Conservation (phyloP, 768 basidiomycete genomes). For the Rhodotorula babjevae region DNA sequence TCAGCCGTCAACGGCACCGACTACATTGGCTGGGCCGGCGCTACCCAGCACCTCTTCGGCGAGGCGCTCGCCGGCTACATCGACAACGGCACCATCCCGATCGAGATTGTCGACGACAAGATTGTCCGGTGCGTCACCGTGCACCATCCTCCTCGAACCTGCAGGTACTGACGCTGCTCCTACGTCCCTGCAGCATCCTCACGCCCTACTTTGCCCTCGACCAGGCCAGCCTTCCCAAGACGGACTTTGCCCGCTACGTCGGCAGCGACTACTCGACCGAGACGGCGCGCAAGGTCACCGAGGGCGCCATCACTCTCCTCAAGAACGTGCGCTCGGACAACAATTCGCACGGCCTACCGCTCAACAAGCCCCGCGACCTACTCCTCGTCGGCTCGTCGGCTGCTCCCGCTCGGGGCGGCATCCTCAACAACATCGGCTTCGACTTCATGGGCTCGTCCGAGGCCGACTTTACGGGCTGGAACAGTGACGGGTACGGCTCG, state of each 20-base stretch:
- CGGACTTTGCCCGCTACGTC: not conserved
- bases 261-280: not conserved
- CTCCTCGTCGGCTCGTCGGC: conserved; percentile 15
- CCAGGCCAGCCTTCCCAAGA: not conserved
- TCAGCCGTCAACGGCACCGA: conserved; percentile 12
- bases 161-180: no score
- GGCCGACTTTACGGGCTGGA: not conserved
- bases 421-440: not conserved
- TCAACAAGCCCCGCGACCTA: conserved; percentile 5
- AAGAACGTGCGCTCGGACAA: conserved; percentile 28
- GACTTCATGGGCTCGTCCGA: not conserved
- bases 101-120: conserved; percentile 30
- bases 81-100: conserved; percentile 12
- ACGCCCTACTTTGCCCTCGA: conserved; percentile 23
- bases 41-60: conserved; percentile 2
- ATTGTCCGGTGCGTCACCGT: not conserved
- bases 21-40: not conserved
- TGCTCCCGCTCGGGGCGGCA: conserved; percentile 41
- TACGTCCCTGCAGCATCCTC: not conserved
- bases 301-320: conserved; percentile 23
- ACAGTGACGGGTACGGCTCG: conserved; percentile 45
- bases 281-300: conserved; percentile 24
- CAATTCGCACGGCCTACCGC: conserved; percentile 10
- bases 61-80: not conserved
- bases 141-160: no score